These are phyloP conservation scores for Chenopodium formosanum DNA, from an alignment of 148 eudicot species.

Conservation along the genomic window DNA sequence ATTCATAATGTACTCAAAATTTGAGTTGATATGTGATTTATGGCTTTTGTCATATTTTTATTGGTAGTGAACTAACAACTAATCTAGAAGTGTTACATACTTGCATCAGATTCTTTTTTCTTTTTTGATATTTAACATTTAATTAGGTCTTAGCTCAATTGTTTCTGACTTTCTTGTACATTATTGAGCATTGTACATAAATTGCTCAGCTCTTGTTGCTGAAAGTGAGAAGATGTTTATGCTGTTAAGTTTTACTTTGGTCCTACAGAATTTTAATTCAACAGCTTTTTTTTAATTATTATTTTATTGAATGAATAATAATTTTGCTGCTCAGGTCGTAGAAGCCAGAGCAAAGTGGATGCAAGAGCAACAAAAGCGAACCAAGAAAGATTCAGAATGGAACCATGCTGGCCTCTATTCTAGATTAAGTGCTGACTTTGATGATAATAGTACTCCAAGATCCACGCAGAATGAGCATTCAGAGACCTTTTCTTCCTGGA, in stretches of 20 bases:
- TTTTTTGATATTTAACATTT: too few relatives aligned
- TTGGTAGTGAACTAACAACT: too few relatives aligned
- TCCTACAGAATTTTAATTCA: not conserved
- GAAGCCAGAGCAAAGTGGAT: slow-evolving; percentile 84
- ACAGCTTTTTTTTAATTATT: too few relatives aligned
- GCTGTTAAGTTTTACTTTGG: not conserved
- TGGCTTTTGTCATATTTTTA: too few relatives aligned
- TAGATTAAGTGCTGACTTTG: slow-evolving; percentile 41
- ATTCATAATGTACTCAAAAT: too few relatives aligned
- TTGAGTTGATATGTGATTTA: too few relatives aligned
- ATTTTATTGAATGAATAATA: slow-evolving; percentile 10
- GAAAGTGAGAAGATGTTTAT: not conserved
- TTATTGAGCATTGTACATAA: not conserved
- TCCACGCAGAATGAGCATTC: slow-evolving; percentile 35
- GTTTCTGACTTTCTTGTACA: not conserved
- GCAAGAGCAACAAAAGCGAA: slow-evolving; percentile 72
- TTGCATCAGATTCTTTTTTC: too few relatives aligned
- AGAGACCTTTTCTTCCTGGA: slow-evolving; percentile 32
- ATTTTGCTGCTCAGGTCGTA: slow-evolving; percentile 41
- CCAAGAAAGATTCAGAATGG: slow-evolving; percentile 50
- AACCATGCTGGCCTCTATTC: slow-evolving; percentile 32
- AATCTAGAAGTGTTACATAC: not conserved
- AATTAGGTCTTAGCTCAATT: too few relatives aligned
- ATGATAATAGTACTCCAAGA: slow-evolving; percentile 36
- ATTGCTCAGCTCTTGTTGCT: not conserved